Evolutionary conservation across 495 filamentous ascomycete species (phyloP).

Genomic region (Podospora didyma): DNA sequence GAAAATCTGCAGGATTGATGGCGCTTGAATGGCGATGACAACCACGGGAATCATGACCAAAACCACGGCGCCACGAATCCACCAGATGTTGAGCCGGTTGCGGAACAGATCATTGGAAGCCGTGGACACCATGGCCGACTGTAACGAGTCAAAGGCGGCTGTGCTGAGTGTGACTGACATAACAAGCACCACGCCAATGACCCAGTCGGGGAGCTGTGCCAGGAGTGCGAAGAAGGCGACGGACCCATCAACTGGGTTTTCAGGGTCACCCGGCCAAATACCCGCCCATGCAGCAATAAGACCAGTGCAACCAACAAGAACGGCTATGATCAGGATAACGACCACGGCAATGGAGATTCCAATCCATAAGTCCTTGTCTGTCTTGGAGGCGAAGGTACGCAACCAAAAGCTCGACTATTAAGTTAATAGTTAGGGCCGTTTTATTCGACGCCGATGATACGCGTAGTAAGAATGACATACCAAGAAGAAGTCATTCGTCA

Average conservation of each 20-base stretch:
- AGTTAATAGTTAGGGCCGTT: neutral
- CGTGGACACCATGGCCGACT: constrained; percentile 72
- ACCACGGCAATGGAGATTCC: constrained; percentile 62
- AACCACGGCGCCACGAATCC: constrained; percentile 59
- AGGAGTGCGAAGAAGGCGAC: constrained; percentile 71
- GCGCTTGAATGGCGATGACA: constrained; percentile 64
- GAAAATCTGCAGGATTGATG: constrained; percentile 70
- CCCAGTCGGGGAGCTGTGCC: constrained; percentile 65
- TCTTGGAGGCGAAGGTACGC: constrained; percentile 73
- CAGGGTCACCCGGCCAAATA: constrained; percentile 50
- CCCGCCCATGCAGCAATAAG: constrained; percentile 73
- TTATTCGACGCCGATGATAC: neutral
- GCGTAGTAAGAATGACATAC: constrained; percentile 3
- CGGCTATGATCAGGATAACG: constrained; percentile 57
- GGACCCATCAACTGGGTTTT: constrained; percentile 51
- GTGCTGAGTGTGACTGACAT: constrained; percentile 71
- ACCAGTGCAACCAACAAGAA: constrained; percentile 63
- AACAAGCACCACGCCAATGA: constrained; percentile 68
- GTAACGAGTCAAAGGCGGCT: constrained; percentile 69
- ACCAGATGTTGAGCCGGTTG: constrained; percentile 68
- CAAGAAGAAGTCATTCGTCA: constrained; percentile 77
- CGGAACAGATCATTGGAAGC: constrained; percentile 76
- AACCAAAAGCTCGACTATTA: constrained; percentile 65
- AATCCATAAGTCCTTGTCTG: constrained; percentile 69
- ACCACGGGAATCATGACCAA: constrained; percentile 66